phyloP scores from a whole-genome alignment of 1,284 basidiomycete species.

The Ustilago tritici region DNA sequence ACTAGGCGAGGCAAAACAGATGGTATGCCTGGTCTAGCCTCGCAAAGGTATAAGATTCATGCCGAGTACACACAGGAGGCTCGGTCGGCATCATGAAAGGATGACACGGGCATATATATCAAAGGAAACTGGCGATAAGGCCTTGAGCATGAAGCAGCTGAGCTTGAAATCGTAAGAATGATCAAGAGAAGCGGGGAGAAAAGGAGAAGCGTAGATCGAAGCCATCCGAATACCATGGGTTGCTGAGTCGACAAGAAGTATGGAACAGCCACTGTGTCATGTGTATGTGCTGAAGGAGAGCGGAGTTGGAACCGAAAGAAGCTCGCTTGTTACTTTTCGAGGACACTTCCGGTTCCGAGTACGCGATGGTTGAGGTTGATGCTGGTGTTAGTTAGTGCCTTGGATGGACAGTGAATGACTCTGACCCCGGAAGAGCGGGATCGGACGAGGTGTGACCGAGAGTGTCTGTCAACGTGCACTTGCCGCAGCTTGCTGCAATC shows the following conservation, averaged over 20 bases:
- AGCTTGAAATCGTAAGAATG: not conserved
- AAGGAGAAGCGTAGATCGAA: not conserved
- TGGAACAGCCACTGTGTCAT: not conserved
- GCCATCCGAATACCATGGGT: not conserved
- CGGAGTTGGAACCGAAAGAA: not conserved
- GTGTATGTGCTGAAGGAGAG: not conserved
- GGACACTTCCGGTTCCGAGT: too few relatives aligned
- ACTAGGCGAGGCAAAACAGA: not conserved
- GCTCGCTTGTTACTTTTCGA: not conserved
- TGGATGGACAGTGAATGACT: not conserved
- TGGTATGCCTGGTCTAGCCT: not conserved
- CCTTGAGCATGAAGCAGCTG: not conserved
- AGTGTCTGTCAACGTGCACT: not conserved
- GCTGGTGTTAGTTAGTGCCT: too few relatives aligned
- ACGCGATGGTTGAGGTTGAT: too few relatives aligned
- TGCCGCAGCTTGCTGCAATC: constrained; percentile 1
- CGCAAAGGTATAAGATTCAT: not conserved
- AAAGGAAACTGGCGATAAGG: not conserved
- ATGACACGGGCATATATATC: not conserved
- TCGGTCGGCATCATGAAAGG: too few relatives aligned
- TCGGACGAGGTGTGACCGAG: not conserved
- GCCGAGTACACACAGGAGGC: not conserved
- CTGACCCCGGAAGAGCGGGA: not conserved
- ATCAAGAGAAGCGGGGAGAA: not conserved
- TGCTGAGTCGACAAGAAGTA: not conserved